Conservation (phyloP, 2,329 filamentous ascomycete genomes). For the Hypomyces rosellus region DNA sequence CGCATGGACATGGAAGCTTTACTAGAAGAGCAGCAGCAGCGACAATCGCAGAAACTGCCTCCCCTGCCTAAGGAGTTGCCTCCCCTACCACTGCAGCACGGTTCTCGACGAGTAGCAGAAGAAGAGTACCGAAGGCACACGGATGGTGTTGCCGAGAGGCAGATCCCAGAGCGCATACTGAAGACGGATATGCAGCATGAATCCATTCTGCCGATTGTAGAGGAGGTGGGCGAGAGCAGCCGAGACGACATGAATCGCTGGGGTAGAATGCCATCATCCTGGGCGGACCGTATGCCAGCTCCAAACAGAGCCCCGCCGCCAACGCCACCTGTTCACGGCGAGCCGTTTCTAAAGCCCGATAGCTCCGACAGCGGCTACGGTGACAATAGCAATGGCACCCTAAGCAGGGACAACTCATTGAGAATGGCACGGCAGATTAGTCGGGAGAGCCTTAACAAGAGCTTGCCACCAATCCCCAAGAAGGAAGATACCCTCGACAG, state of each 20-base stretch:
- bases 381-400: constrained; percentile 27
- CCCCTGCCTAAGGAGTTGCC: constrained; percentile 42
- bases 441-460: constrained; percentile 55
- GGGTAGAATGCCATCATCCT: constrained; percentile 34
- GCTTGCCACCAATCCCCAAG: constrained; percentile 49
- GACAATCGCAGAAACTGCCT: constrained; percentile 36
- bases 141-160: constrained; percentile 33
- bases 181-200: constrained; percentile 50
- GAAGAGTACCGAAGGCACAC: constrained; percentile 29
- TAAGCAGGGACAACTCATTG: constrained; percentile 23
- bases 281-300: constrained; percentile 30
- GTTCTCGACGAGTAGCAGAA: constrained; percentile 34
- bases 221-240: constrained; percentile 77
- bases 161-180: constrained; percentile 58
- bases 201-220: constrained; percentile 69
- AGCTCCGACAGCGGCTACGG: constrained; percentile 44
- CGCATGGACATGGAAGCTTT: constrained; percentile 56
- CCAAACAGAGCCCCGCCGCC: constrained; percentile 38
- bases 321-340: constrained; percentile 29
- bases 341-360: constrained; percentile 32
- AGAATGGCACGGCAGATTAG: constrained; percentile 35
- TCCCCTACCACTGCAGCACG: constrained; percentile 34
- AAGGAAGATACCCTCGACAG: constrained; percentile 23
- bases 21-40: constrained; percentile 28
- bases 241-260: constrained; percentile 38